phyloP scores from a whole-genome alignment of 345 rosid genomes.

The Abelmoschus esculentus region DNA sequence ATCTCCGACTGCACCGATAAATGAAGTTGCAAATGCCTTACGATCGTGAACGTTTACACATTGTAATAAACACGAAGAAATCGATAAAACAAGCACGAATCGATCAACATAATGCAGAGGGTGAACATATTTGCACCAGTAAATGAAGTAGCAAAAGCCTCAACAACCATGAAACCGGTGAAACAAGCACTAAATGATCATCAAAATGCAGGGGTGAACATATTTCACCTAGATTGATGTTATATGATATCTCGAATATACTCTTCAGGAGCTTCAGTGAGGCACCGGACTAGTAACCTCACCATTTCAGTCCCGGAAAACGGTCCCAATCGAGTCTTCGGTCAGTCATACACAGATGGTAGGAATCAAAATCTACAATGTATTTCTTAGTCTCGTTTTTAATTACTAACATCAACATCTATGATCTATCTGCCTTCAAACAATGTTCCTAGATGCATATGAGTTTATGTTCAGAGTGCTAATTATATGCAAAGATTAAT shows the following conservation, averaged over 20 bases:
- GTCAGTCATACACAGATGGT: no score
- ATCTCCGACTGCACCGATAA: conserved; percentile 60
- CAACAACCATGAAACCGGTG: neutral
- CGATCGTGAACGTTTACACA: neutral
- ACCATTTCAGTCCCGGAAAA: neutral
- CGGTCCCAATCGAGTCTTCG: neutral
- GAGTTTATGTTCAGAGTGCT: no score
- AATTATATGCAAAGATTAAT: conserved; percentile 3
- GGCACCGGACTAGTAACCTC: neutral
- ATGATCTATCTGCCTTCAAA: no score
- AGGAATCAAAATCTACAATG: neutral
- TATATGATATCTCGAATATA: neutral
- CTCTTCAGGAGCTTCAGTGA: neutral
- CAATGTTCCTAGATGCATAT: no score
- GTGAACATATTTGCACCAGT: neutral
- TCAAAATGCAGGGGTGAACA: neutral
- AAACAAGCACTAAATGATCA: neutral
- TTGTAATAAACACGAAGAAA: neutral
- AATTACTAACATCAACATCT: no score
- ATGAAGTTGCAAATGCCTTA: conserved; percentile 1
- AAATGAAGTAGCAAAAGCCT: conserved; percentile 7
- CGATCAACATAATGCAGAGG: neutral
- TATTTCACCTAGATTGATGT: neutral
- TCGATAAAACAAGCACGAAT: neutral
- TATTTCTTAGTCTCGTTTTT: neutral